These are phyloP conservation scores for Arabis alpina DNA, from an alignment of 345 rosid genomes.

Conservation along the genomic window DNA sequence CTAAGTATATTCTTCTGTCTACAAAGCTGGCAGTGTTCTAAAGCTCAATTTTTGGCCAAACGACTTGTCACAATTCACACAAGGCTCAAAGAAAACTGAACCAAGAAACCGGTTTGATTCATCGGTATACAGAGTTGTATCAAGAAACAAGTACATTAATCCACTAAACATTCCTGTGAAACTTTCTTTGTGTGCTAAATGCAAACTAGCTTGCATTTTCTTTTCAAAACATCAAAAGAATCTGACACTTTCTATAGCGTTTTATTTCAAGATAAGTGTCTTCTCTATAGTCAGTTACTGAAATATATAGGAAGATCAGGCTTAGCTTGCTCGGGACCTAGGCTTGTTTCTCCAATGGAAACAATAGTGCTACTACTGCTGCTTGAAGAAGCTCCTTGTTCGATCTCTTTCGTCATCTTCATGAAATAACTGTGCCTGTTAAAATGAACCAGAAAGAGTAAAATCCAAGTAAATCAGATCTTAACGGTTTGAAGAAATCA, in stretches of 20 bases:
- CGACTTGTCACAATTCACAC: constrained; percentile 6
- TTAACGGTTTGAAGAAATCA: not conserved
- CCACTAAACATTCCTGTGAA: constrained; percentile 6
- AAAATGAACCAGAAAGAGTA: constrained; percentile 2
- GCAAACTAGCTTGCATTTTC: constrained; percentile 37
- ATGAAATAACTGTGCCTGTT: constrained; percentile 89
- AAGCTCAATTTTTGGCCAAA: constrained; percentile 14
- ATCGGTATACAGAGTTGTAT: constrained; percentile 21
- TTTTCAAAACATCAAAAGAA: constrained; percentile 24
- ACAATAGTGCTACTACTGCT: constrained; percentile 43
- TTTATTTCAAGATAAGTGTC: constrained; percentile 28
- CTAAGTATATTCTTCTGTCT: constrained; percentile 2
- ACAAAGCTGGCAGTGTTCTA: not conserved
- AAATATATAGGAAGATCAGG: constrained; percentile 81
- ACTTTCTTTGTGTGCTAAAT: constrained; percentile 7
- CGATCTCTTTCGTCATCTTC: constrained; percentile 68
- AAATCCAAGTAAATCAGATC: not conserved
- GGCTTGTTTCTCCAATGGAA: constrained; percentile 52
- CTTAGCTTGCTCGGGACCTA: constrained; percentile 48
- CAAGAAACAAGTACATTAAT: constrained; percentile 31
- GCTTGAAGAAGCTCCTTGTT: constrained; percentile 55
- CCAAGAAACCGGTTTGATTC: constrained; percentile 13
- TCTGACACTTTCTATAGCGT: constrained; percentile 29
- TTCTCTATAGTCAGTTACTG: constrained; percentile 36
- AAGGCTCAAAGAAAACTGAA: constrained; percentile 15